Base-by-base conservation (phyloP, 2,329 filamentous ascomycete genomes). In the Fusarium temperatum region DNA sequence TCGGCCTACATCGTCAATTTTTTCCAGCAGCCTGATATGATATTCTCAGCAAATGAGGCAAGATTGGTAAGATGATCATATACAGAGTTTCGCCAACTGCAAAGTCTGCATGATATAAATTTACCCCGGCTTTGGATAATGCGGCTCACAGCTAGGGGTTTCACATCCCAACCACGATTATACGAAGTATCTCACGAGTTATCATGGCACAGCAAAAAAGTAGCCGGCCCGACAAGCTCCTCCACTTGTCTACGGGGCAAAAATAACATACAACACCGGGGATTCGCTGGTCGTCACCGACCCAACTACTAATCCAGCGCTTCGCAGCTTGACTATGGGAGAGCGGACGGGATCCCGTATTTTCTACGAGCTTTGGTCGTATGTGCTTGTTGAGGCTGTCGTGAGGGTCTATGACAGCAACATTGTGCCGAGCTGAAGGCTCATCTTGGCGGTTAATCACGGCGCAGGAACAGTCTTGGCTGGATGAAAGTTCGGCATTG, bases 211-310 rank as follows among this genome's bases (percentile, higher is more conserved):
- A 15, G 10, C 18, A 47, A 35, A 26, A 57, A 11, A 26, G 7
- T 6, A 26, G 4, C 39, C n/a, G 30, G 30, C 28, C 55, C n/a
- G 35, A 60, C 18, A 60, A n/a, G 13, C 26, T 18, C 22, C 28
- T 47, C 18, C 30, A 32, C 39, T 38, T 26, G 14, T 35, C 28
- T 12, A 47, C 1, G 0, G 32, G 14, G 32, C 32, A 66, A 66
- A 67, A 66, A 41, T 12, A 24, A 68, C 65, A 68, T 68, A 68
- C 65, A 68, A 68, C 63, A 68, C 63, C 41, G 63, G 65, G 65
- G 47, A 68, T 67, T 68, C 66, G 63, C 66, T 68, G 66, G 66
- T 68, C 65, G 65, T 68, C 65, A 66, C 65, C 65, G 65, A 66
- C 65, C 65, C 65, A 68, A 68, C 65, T 68, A 68, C 65, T 67